Percentiles rank a stretch among this genome's conserved stretches.
Evolutionary conservation across 1,284 basidiomycete species (phyloP).

Genomic region (Mrakiaceae sp.): DNA sequence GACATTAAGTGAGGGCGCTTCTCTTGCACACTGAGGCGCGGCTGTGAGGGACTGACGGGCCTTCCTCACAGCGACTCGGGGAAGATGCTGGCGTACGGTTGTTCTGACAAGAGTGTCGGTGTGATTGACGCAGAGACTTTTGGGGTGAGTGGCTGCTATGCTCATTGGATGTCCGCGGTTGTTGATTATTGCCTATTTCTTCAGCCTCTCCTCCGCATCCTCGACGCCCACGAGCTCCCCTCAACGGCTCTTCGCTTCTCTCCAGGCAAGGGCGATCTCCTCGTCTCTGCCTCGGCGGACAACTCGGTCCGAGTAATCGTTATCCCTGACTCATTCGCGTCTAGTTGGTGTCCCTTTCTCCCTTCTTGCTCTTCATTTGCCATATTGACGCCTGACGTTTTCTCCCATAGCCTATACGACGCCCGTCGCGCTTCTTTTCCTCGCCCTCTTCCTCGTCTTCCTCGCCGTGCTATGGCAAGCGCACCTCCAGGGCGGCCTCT

Average conservation of each 20-base stretch:
- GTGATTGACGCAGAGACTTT: constrained; percentile 71
- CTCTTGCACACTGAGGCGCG: not conserved
- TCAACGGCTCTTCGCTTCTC: constrained; percentile 83
- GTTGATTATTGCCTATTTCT: not conserved
- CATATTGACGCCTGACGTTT: not conserved
- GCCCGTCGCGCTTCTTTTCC: constrained; percentile 14
- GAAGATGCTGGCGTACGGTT: constrained; percentile 68
- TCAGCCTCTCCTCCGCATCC: constrained; percentile 73
- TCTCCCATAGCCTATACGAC: constrained; percentile 9
- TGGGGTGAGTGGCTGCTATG: constrained; percentile 44
- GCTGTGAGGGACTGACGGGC: not conserved
- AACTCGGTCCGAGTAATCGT: constrained; percentile 72
- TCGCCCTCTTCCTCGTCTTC: constrained; percentile 13
- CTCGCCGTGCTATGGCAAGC: constrained; percentile 13
- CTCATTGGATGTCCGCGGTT: too few relatives aligned
- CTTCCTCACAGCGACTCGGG: constrained; percentile 55
- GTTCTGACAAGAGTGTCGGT: constrained; percentile 75
- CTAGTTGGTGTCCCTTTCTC: constrained; percentile 14
- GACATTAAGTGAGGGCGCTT: constrained; percentile 56
- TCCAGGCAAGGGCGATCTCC: constrained; percentile 54
- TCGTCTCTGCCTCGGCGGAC: constrained; percentile 88
- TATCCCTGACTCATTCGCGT: constrained; percentile 18
- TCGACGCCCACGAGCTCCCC: constrained; percentile 91
- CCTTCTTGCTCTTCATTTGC: constrained; percentile 5
- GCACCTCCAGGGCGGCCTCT: not conserved